These are phyloP conservation scores for Umbelopsis ramanniana DNA, from an alignment of 192 early-diverging fungal species.

Conservation along the genomic window DNA sequence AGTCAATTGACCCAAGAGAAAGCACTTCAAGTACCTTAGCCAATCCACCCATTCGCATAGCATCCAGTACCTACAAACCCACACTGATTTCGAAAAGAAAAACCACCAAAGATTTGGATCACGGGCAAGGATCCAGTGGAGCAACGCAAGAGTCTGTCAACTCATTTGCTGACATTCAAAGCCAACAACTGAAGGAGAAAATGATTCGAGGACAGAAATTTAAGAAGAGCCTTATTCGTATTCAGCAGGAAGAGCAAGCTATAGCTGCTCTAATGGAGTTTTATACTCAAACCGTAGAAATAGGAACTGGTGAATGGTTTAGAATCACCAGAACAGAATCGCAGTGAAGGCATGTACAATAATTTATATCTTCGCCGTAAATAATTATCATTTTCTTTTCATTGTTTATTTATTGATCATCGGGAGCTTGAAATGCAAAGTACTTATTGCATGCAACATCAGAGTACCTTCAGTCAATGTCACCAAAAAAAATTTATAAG, in stretches of 20 bases:
- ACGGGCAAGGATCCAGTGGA: conserved; percentile 38
- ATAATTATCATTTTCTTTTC: no score
- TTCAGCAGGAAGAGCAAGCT: conserved; percentile 56
- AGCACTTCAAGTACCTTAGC: not conserved
- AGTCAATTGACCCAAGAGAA: not conserved
- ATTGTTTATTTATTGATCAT: no score
- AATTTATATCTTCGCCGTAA: not conserved
- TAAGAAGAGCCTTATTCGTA: conserved; percentile 55
- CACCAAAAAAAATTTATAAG: no score
- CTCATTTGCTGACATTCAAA: conserved; percentile 48
- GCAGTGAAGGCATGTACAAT: not conserved
- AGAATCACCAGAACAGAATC: conserved; percentile 28
- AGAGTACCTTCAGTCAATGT: no score
- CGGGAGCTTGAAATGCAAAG: no score
- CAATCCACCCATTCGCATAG: not conserved
- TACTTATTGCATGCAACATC: no score
- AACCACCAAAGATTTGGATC: not conserved
- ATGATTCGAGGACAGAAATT: conserved; percentile 35
- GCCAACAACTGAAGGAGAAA: conserved; percentile 45
- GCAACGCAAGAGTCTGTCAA: conserved; percentile 12
- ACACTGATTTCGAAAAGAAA: conserved; percentile 4
- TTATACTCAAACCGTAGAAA: conserved; percentile 40
- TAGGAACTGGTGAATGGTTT: conserved; percentile 55
- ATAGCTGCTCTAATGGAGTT: conserved; percentile 38
- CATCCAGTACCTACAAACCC: conserved; percentile 1